Evolutionary conservation across 495 filamentous ascomycete genomes (phyloP).

Genomic region (Apiosordaria backusii): DNA sequence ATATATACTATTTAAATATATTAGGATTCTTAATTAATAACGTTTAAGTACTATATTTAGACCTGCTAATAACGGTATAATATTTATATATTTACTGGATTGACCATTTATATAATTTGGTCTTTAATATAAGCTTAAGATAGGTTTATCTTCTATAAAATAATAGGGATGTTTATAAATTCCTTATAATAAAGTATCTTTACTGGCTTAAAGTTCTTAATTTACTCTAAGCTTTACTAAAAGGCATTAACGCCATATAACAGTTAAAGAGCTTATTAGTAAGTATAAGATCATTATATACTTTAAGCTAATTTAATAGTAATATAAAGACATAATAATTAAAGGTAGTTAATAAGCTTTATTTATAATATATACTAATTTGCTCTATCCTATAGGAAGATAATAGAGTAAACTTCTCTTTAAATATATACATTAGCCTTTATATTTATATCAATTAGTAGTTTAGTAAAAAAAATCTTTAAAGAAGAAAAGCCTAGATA

Average conservation of each 20-base stretch:
- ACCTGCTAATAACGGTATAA: constrained; percentile 29
- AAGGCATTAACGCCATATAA: constrained; percentile 23
- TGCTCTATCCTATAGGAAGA: constrained; percentile 19
- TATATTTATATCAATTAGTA: neutral
- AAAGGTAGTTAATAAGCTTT: constrained; percentile 7
- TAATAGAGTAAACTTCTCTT: constrained; percentile 28
- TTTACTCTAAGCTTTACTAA: constrained; percentile 28
- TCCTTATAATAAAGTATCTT: constrained; percentile 8
- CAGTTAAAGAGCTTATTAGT: constrained; percentile 24
- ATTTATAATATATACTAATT: constrained; percentile 29
- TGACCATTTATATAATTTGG: constrained; percentile 31
- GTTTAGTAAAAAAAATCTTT: neutral
- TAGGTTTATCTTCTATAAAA: neutral
- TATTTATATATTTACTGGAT: constrained; percentile 43
- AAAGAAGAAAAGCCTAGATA: neutral
- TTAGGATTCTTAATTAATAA: constrained; percentile 16
- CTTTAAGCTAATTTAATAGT: neutral
- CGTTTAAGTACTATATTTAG: constrained; percentile 20
- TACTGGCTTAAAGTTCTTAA: too few species aligned
- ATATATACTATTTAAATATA: constrained; percentile 21
- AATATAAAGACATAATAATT: constrained; percentile 9
- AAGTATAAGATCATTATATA: constrained; percentile 7
- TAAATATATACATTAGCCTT: constrained; percentile 15
- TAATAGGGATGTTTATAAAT: neutral
- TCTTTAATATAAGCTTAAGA: neutral